Evolutionary conservation across 1,139 yeast genomes (phyloP), one percentile per base, ranked within the genome.

Genomic region (Taphrina deformans): DNA sequence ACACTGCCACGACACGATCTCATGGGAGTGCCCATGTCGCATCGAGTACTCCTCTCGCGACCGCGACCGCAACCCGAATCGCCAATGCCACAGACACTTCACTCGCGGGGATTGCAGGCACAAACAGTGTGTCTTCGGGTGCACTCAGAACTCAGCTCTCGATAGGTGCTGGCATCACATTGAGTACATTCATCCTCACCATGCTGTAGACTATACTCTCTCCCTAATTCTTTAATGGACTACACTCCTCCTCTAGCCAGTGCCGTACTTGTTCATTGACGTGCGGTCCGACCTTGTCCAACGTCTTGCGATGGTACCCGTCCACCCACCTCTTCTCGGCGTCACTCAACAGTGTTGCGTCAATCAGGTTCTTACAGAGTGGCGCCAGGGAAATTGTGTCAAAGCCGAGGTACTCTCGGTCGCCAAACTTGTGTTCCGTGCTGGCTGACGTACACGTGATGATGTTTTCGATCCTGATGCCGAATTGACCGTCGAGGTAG

Each of bases 401-500:
- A 76, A 93, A 90, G 69, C 85, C 85, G 65, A 84, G 82, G 75
- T 85, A 93, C 67, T 79, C 77, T 71, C 81, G 82, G 60, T 84
- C 89, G 65, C 82, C 85, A 72, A 75, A 77, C 52, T 72, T 70
- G 69, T 72, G 68, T 40, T 71, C 71, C 45, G 79, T 77, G 26
- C 80, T 79, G 65, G 80, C 78, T 65, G 82, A 84, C 71, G 80
- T 81, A 48, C 85, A 87, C 61, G 82, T 84, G 76, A 88, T 80
- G 72, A 90, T 76, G 73, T 89, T 90, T 75, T 95, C 99, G 69
- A 93, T 87, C 73, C 99, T 84, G 68, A 93, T 88, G 67, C 99
- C 99, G 75, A 88, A 95, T 69, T 87, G 87, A 16, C 95, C 97
- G 69, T 89, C 96, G 75, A 90, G 89, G 75, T 95, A 95, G 76